A percentile compares a stretch with the other conserved stretches of the same genome.
Conservation (phyloP, 2,329 filamentous ascomycete genomes). For the Dissoconium aciculare region DNA sequence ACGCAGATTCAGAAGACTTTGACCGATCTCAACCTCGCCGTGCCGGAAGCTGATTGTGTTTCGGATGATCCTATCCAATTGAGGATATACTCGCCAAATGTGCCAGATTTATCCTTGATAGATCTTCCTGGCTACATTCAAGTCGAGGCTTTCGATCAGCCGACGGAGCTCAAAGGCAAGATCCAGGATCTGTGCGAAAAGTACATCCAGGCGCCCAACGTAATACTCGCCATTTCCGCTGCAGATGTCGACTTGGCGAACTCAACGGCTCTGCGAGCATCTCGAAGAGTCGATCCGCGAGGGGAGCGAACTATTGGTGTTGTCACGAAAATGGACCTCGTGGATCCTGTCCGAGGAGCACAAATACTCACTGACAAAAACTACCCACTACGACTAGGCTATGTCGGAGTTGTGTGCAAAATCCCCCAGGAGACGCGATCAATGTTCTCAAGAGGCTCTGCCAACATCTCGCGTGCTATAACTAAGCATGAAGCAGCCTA, state of each 20-base stretch:
- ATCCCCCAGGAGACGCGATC: conserved; percentile 50
- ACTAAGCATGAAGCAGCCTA: conserved; percentile 75
- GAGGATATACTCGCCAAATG: conserved; percentile 85
- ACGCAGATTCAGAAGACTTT: conserved; percentile 80
- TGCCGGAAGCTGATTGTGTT: conserved; percentile 80
- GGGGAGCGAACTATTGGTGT: conserved; percentile 95
- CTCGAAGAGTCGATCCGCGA: conserved; percentile 78
- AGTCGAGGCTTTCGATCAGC: conserved; percentile 81
- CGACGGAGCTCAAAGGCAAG: conserved; percentile 81
- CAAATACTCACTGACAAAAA: conserved; percentile 75
- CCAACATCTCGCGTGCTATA: conserved; percentile 67
- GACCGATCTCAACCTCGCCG: conserved; percentile 86
- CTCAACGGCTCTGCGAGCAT: conserved; percentile 80
- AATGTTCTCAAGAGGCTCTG: conserved; percentile 69
- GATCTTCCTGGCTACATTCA: conserved; percentile 97
- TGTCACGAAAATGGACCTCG: conserved; percentile 98
- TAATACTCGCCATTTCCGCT: conserved; percentile 92
- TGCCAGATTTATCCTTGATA: conserved; percentile 88
- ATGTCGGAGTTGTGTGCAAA: conserved; percentile 85
- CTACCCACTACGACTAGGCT: conserved; percentile 86
- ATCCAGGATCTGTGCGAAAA: conserved; percentile 95
- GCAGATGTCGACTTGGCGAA: conserved; percentile 96
- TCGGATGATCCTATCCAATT: conserved; percentile 94
- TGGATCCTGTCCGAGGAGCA: conserved; percentile 65
- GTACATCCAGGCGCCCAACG: conserved; percentile 90